Evolutionary conservation across 805 yeast species (phyloP).

Genomic region (Cyberlindnera veronae): DNA sequence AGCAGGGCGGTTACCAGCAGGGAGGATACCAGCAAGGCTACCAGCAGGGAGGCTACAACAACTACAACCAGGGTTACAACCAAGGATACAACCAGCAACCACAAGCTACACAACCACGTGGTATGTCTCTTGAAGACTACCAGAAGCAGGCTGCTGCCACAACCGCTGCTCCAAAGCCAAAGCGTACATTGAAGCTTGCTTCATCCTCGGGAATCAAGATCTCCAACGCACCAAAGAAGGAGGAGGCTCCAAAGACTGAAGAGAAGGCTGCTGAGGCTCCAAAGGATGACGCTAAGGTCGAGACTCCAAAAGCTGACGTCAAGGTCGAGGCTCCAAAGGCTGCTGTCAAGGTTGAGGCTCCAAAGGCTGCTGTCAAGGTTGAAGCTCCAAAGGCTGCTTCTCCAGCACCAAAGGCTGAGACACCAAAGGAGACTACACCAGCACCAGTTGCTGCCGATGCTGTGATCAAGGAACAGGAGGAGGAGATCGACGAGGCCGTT

Average conservation of each 20-base stretch:
- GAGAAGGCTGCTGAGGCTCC: conserved; percentile 12
- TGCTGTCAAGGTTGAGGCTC: conserved; percentile 9
- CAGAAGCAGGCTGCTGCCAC: conserved; percentile 47
- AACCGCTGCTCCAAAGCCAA: conserved; percentile 29
- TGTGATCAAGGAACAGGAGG: conserved; percentile 67
- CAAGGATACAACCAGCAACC: conserved; percentile 27
- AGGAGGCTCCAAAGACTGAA: conserved; percentile 27
- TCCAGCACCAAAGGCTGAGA: conserved; percentile 19
- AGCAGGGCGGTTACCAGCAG: conserved; percentile 5
- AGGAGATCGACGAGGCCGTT: conserved; percentile 78
- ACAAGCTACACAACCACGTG: conserved; percentile 36
- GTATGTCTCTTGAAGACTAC: conserved; percentile 80
- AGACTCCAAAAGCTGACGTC: no score
- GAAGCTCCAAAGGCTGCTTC: conserved; percentile 25
- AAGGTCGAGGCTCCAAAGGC: conserved; percentile 9
- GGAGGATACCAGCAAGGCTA: conserved; percentile 5
- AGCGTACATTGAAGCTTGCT: conserved; percentile 66
- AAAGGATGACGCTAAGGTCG: conserved; percentile 19
- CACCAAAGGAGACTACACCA: conserved; percentile 18
- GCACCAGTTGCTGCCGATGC: conserved; percentile 38
- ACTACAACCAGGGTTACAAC: conserved; percentile 14
- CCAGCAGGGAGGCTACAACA: conserved; percentile 22
- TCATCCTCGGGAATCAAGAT: conserved; percentile 63
- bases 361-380: conserved; percentile 30
- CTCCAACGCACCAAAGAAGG: conserved; percentile 46